Conservation (phyloP, 2,329 filamentous ascomycete genomes). For the Hypoxylon sp. region DNA sequence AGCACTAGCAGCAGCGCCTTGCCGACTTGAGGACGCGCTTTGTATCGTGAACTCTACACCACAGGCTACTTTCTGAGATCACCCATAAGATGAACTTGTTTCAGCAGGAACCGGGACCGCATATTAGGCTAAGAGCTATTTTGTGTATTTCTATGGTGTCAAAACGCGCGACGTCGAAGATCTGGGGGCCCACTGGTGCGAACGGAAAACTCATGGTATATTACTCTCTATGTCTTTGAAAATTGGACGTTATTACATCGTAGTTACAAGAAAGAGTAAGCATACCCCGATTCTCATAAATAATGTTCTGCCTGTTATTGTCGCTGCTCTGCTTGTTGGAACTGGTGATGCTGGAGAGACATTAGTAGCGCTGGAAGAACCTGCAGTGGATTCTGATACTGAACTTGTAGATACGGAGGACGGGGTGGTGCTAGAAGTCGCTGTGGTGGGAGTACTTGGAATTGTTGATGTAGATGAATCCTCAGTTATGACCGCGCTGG, state of each 20-base stretch:
- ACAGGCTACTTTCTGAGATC: not conserved
- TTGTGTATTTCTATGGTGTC: not conserved
- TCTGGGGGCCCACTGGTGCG: not conserved
- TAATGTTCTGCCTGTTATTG: not conserved
- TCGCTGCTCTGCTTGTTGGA: not conserved
- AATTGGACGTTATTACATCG: not conserved
- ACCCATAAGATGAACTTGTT: not conserved
- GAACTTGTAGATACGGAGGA: not conserved
- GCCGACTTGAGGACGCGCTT: not conserved
- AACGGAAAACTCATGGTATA: not conserved
- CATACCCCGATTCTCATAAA: not conserved
- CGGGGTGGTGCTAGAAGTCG: not conserved
- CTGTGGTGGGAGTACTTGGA: not conserved
- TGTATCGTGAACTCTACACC: too few relatives aligned
- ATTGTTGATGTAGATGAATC: not conserved
- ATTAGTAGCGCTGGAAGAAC: not conserved
- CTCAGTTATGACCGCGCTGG: not conserved
- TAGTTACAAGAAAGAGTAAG: not conserved
- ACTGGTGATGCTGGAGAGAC: not conserved
- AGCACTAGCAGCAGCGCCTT: not conserved
- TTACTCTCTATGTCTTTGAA: not conserved
- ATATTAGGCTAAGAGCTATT: not conserved
- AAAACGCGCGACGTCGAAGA: not conserved
- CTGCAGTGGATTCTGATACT: not conserved
- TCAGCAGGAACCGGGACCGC: not conserved